These are phyloP conservation scores for Boletus rubroflammeus DNA, from an alignment of 768 basidiomycete genomes.

Conservation along the genomic window DNA sequence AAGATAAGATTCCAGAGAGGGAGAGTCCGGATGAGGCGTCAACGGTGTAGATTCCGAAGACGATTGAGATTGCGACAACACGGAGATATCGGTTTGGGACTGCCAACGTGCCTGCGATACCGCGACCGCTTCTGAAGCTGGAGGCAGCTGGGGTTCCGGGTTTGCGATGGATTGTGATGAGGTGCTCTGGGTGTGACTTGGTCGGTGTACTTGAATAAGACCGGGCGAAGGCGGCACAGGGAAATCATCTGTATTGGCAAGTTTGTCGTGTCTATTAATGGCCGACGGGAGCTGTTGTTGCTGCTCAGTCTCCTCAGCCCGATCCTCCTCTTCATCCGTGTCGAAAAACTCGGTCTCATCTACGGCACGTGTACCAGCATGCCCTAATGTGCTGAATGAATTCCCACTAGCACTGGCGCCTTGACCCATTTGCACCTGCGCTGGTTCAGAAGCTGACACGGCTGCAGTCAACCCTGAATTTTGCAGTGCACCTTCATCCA, in stretches of 20 bases:
- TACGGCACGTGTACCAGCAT: conserved; percentile 12
- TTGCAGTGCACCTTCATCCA: conserved; percentile 59
- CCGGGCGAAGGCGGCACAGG: conserved; percentile 42
- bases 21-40: conserved; percentile 26
- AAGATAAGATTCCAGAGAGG: conserved; percentile 31
- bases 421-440: background rate
- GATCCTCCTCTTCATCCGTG: conserved; percentile 41
- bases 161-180: conserved; percentile 11
- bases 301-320: conserved; percentile 12
- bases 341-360: conserved; percentile 62
- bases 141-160: conserved; percentile 17
- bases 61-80: conserved; percentile 22
- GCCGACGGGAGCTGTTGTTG: conserved; percentile 5
- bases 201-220: conserved; percentile 7
- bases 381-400: conserved; percentile 13
- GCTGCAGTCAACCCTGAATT: conserved; percentile 39
- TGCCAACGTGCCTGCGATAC: conserved; percentile 25
- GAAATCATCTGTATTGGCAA: conserved; percentile 49
- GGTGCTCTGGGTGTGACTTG: conserved; percentile 6
- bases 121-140: conserved; percentile 11
- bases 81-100: conserved; percentile 19
- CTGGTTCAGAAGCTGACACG: background rate
- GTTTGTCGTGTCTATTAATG: conserved; percentile 26
- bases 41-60: conserved; percentile 18
- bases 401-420: background rate